Evolutionary conservation across 768 basidiomycete species (phyloP), one percentile per base, ranked within the genome.

Genomic region (Tephrocybe sp.): DNA sequence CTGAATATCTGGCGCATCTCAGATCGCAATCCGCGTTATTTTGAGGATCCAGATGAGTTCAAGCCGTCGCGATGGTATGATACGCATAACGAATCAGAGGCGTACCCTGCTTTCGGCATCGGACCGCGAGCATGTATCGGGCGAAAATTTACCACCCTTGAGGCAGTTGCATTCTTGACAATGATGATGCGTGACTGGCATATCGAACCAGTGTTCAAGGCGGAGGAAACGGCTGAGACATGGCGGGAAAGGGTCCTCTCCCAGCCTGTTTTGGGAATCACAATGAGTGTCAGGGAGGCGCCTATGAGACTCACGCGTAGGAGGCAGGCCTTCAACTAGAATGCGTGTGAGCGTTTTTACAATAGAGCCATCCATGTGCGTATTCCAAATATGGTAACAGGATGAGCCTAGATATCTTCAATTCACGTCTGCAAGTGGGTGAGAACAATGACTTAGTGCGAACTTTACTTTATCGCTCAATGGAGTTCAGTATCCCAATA

Each of bases 51-150:
- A 1, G 62, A 72, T 13, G 61, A 66, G 43, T 79, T 67, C 67
- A 72, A 67, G 39, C 80, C 78, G 2, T 77, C 76, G 1, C 64
- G 80, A 32, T 80, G 78, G 79, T 65, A 76, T 36, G 73, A 69
- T 4, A 54, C 69, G 13, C 54, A 68, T 3, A 65, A 53, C 12
- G 76, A 75, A 6, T 72, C 73, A 0, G 75, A 76, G 36, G 58
- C 59, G 0, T 73, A 75, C 54, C 68, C 72, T 5, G 74, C 72
- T 3, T 78, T 79, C 65, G 73, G 78, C 53, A 56, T 75, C 31
- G 53, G 75, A 67, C 78, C 78, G n/a, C 72, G 80, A 13, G 67
- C 68, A 6, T 84, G 82, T 53, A 63, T 82, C n/a, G 82, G 82
- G 5, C 67, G 77, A 16, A 79, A 74, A 52, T 84, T 84, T 54